These are phyloP conservation scores for Fusarium solani-melongenae DNA, from an alignment of 2,329 filamentous ascomycete species.

Conservation along the genomic window DNA sequence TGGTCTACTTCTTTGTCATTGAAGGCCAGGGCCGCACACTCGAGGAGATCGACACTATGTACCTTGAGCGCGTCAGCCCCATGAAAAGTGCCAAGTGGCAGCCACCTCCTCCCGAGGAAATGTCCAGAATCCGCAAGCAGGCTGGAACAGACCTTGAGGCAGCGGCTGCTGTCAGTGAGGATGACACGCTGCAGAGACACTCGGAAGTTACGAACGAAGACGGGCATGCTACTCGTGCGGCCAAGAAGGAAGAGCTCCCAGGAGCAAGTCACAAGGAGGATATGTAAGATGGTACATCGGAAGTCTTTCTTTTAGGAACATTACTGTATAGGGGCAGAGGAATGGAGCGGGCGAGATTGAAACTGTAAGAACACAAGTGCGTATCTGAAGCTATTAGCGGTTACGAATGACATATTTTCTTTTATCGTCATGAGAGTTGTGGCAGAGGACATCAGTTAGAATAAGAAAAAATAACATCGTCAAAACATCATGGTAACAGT, in stretches of 20 bases:
- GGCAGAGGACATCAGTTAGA: not conserved
- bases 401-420: not conserved
- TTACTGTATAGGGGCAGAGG: no score
- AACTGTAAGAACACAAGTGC: no score
- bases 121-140: conserved; percentile 54
- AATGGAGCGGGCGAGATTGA: no score
- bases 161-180: conserved; percentile 22
- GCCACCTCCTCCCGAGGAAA: conserved; percentile 56
- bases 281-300: no score
- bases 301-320: no score
- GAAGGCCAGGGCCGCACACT: conserved; percentile 79
- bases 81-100: conserved; percentile 70
- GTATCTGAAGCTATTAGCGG: not conserved
- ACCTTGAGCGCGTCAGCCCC: conserved; percentile 72
- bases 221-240: not conserved
- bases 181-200: conserved; percentile 25
- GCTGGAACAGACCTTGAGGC: conserved; percentile 54
- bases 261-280: conserved; percentile 22
- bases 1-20: conserved; percentile 83
- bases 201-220: conserved; percentile 16
- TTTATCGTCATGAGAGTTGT: not conserved
- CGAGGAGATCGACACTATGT: conserved; percentile 86
- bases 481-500: not conserved
- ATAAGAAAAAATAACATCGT: not conserved
- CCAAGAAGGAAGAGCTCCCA: conserved; percentile 28